Conservation (phyloP, 805 yeast species). For the Hanseniaspora valbyensis region DNA sequence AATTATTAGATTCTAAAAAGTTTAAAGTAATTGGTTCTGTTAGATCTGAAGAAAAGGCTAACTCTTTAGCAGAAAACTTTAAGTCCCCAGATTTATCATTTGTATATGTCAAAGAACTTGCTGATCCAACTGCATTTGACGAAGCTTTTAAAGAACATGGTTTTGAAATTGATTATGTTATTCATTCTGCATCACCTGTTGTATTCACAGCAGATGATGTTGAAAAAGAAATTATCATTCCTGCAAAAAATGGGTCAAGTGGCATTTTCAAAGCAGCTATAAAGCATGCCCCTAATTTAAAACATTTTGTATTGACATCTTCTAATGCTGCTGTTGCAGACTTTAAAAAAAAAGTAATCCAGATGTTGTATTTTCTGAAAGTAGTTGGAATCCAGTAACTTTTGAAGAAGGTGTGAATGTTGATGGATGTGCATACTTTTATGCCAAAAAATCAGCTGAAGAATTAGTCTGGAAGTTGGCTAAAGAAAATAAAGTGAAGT, state of each 20-base stretch:
- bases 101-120: conserved; percentile 28
- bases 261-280: conserved; percentile 35
- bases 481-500: conserved; percentile 30
- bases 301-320: conserved; percentile 37
- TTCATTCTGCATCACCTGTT: conserved; percentile 43
- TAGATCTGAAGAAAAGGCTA: conserved; percentile 34
- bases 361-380: conserved; percentile 21
- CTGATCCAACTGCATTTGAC: conserved; percentile 34
- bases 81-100: conserved; percentile 18
- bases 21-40: conserved; percentile 39
- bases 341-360: conserved; percentile 18
- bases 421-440: conserved; percentile 30
- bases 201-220: conserved; percentile 27
- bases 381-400: conserved; percentile 27
- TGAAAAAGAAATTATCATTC: conserved; percentile 38
- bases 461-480: conserved; percentile 45
- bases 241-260: conserved; percentile 41
- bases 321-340: conserved; percentile 38
- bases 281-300: conserved; percentile 32
- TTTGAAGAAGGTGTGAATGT: conserved; percentile 18
- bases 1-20: conserved; percentile 27
- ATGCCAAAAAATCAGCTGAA: conserved; percentile 48
- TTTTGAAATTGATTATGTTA: conserved; percentile 31
- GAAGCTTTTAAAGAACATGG: conserved; percentile 29
- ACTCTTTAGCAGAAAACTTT: conserved; percentile 21